Conservation (phyloP, 2,329 filamentous ascomycete genomes). For the Plectosphaerella plurivora region DNA sequence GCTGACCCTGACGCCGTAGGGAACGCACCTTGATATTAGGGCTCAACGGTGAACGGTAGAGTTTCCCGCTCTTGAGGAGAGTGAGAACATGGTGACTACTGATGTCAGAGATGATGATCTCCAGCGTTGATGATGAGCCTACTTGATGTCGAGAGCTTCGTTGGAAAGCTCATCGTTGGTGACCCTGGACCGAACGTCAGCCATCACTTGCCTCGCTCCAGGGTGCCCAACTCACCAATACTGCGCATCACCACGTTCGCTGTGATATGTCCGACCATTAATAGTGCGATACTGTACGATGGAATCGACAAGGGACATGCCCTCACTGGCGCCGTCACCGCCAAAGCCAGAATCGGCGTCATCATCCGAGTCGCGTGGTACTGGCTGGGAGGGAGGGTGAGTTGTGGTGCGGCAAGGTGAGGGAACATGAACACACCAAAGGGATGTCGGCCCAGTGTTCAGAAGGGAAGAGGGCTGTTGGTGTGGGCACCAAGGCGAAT, state of each 20-base stretch:
- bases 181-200: not conserved
- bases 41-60: conserved; percentile 17
- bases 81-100: conserved; percentile 19
- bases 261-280: conserved; percentile 23
- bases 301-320: conserved; percentile 21
- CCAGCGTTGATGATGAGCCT: conserved; percentile 5
- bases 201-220: not conserved
- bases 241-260: conserved; percentile 17
- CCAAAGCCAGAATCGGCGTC: conserved; percentile 11
- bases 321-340: conserved; percentile 9
- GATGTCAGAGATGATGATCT: not conserved
- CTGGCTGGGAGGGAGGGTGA: no score
- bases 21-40: conserved; percentile 19
- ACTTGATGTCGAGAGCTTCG: conserved; percentile 23
- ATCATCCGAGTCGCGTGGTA: no score
- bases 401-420: no score
- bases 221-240: conserved; percentile 15
- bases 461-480: no score
- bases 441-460: no score
- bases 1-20: not conserved
- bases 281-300: conserved; percentile 23
- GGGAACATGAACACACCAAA: no score
- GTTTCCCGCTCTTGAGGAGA: conserved; percentile 15
- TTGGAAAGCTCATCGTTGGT: conserved; percentile 25
- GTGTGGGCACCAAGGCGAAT: no score